A percentile compares a stretch with the other conserved stretches of the same genome.
Conservation (phyloP, 2,329 filamentous ascomycete species). For the Penicillium sp. region DNA sequence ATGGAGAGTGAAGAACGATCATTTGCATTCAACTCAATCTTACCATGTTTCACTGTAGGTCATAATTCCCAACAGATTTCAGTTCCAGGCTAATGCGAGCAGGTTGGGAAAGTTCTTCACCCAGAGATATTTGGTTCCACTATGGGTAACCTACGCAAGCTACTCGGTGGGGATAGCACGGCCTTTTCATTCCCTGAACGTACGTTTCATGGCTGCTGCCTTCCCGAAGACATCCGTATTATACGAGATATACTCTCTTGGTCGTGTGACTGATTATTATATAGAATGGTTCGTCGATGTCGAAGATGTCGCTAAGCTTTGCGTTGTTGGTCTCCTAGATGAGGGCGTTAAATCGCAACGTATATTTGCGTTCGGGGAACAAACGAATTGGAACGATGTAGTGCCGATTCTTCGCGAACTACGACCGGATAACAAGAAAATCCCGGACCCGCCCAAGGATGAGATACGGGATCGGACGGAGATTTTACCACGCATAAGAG, state of each 20-base stretch:
- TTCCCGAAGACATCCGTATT: not conserved
- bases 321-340: constrained; percentile 54
- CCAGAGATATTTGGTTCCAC: constrained; percentile 27
- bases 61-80: not conserved
- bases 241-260: not conserved
- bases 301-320: constrained; percentile 53
- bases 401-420: constrained; percentile 39
- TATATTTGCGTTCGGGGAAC: constrained; percentile 55
- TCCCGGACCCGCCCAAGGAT: constrained; percentile 22
- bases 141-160: constrained; percentile 7
- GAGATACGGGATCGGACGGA: constrained; percentile 23
- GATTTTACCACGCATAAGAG: constrained; percentile 19
- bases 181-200: constrained; percentile 14
- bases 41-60: constrained; percentile 35
- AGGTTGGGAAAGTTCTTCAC: constrained; percentile 37
- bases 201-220: constrained; percentile 1
- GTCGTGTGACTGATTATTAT: not conserved
- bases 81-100: not conserved
- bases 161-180: constrained; percentile 7
- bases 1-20: constrained; percentile 43
- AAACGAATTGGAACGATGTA: constrained; percentile 48
- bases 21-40: constrained; percentile 47
- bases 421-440: constrained; percentile 41
- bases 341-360: constrained; percentile 50
- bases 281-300: constrained; percentile 51